Base-by-base conservation (phyloP, 164 flowering plant species). In the Stephania yunnanensis region DNA sequence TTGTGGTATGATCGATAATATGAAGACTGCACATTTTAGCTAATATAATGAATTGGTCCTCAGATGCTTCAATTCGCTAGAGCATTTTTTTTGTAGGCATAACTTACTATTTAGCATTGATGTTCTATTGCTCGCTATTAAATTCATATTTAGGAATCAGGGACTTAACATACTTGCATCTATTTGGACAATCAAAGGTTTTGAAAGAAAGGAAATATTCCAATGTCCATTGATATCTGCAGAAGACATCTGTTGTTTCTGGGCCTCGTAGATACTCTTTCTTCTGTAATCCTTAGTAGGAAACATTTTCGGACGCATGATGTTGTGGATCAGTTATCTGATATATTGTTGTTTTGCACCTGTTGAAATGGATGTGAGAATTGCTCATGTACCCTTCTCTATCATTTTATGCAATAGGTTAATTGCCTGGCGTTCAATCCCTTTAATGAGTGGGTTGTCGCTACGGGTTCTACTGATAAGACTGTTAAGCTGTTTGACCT, bases 351-450 rank as follows among this genome's bases (percentile, higher is more conserved):
- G 55, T 7, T 45, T 45, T 46, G 46, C 8, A 46, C 12, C 55
- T 50, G 13, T 50, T 11, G 4, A 15, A 11, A 2, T 50, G 55
- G 6, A 68, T 48, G 58, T 45, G 75, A 64, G 30, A 77, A 25
- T 74, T 55, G 36, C 50, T 68, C 53, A 69, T 15, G 31, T 10
- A 12, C 15, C 36, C 42, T 70, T 70, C 71, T 7, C 29, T 42
- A 48, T 45, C 65, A n/a, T 73, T 44, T 11, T 53, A 61, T 53
- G 17, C 68, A 67, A 73, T 72, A 95, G 98, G 99, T 95, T 22
- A 95, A 93, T 77, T 95, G 97, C 85, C 87, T 95, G 74, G 94
- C 99, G 22, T 95, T 95, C 82, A 95, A 95, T 77, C 99, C 99
- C 12, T 92, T 93, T 69, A 93, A 95, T 80, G 99, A 95, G 75